Percentiles rank a stretch among this genome's conserved stretches.
Evolutionary conservation across 2,329 filamentous ascomycete species (phyloP).

Genomic region (Trichophyton rubrum): DNA sequence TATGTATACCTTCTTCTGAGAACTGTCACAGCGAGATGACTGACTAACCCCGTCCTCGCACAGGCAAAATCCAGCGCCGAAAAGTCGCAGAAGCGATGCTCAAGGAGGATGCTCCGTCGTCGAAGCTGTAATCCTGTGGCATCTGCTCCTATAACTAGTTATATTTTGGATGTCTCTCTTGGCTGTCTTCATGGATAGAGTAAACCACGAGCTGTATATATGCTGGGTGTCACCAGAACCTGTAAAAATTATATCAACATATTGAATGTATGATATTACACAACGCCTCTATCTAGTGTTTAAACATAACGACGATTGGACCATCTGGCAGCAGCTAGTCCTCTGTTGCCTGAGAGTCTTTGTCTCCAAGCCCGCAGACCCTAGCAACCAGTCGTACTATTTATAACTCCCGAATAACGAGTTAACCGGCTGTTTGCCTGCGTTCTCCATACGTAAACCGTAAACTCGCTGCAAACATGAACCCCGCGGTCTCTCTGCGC

Average conservation of each 20-base stretch:
- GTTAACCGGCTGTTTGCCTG: too few species aligned
- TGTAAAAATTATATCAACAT: neutral
- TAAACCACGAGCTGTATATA: neutral
- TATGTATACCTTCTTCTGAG: neutral
- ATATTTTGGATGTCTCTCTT: neutral
- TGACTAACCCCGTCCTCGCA: neutral
- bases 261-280: neutral
- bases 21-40: too few species aligned
- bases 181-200: neutral
- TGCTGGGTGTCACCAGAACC: neutral
- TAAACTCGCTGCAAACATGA: constrained; percentile 2
- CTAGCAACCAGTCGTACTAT: too few species aligned
- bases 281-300: too few species aligned
- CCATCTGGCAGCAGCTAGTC: too few species aligned
- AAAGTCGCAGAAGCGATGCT: constrained; percentile 80
- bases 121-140: constrained; percentile 36
- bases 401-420: too few species aligned
- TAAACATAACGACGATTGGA: too few species aligned
- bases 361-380: too few species aligned
- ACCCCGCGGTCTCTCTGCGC: neutral
- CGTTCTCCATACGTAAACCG: neutral
- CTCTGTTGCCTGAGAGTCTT: too few species aligned
- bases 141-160: neutral
- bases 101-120: constrained; percentile 48
- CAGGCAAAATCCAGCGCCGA: constrained; percentile 69